Evolutionary conservation across 768 basidiomycete genomes (phyloP).

Genomic region (Panaeolus papilionaceus): DNA sequence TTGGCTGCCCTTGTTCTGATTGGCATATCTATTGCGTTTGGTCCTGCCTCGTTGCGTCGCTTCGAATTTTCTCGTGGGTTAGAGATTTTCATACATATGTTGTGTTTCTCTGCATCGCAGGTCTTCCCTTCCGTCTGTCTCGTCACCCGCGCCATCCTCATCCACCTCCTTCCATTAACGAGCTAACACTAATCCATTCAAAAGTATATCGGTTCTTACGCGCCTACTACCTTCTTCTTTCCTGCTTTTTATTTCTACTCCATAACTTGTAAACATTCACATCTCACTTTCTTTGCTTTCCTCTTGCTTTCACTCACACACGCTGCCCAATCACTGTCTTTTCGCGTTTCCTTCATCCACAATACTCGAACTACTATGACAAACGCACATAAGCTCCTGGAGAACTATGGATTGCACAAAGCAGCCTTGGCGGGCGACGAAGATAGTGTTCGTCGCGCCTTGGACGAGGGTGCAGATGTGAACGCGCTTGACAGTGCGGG

Average conservation of each 20-base stretch:
- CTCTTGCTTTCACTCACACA: constrained; percentile 16
- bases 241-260: constrained; percentile 9
- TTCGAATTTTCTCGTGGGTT: constrained; percentile 18
- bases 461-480: constrained; percentile 68
- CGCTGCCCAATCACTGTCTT: constrained; percentile 3
- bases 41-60: constrained; percentile 26
- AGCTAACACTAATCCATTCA: constrained; percentile 19
- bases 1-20: constrained; percentile 23
- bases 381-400: constrained; percentile 34
- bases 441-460: constrained; percentile 55
- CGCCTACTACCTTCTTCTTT: constrained; percentile 10
- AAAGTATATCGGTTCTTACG: constrained; percentile 14
- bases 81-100: constrained; percentile 24
- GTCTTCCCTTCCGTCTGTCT: constrained; percentile 16
- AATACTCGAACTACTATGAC: constrained; percentile 29
- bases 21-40: constrained; percentile 24
- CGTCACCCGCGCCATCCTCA: constrained; percentile 18
- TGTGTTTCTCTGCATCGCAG: constrained; percentile 19
- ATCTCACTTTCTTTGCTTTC: constrained; percentile 16
- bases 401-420: constrained; percentile 52
- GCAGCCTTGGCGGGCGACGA: constrained; percentile 66
- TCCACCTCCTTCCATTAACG: constrained; percentile 19
- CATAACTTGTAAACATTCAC: constrained; percentile 1
- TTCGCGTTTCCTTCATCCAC: constrained; percentile 14
- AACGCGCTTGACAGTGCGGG: constrained; percentile 68